phyloP scores from a whole-genome alignment of 805 yeast species.

The Cyberlindnera maclurae region DNA sequence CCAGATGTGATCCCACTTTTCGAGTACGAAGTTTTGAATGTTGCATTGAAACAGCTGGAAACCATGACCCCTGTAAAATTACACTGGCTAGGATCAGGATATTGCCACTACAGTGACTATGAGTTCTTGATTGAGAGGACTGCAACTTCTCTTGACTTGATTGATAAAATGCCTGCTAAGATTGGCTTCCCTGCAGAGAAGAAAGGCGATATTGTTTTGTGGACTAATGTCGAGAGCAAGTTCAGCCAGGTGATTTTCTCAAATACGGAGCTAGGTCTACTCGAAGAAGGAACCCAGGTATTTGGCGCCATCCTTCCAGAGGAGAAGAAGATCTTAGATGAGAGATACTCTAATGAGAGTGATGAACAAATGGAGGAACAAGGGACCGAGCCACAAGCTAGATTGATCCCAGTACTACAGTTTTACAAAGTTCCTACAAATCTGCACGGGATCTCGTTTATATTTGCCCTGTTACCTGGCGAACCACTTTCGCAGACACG shows the following conservation, averaged over 20 bases:
- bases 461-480: slow-evolving; percentile 60
- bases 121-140: slow-evolving; percentile 65
- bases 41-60: slow-evolving; percentile 73
- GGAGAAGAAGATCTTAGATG: slow-evolving; percentile 12
- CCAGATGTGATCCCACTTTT: slow-evolving; percentile 37
- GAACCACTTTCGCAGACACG: slow-evolving; percentile 61
- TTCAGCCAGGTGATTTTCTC: slow-evolving; percentile 30
- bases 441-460: slow-evolving; percentile 80
- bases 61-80: slow-evolving; percentile 59
- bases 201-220: slow-evolving; percentile 41
- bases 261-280: slow-evolving; percentile 31
- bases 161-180: slow-evolving; percentile 49
- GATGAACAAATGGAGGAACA: slow-evolving; percentile 12
- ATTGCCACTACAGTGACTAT: slow-evolving; percentile 59
- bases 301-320: slow-evolving; percentile 44
- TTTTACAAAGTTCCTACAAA: slow-evolving; percentile 61
- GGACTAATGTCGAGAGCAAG: slow-evolving; percentile 40
- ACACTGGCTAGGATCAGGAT: slow-evolving; percentile 66
- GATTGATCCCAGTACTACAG: slow-evolving; percentile 63
- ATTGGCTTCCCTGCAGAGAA: slow-evolving; percentile 43
- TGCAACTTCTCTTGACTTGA: slow-evolving; percentile 47
- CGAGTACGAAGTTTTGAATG: slow-evolving; percentile 70
- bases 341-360: slow-evolving; percentile 15
- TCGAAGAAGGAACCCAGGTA: slow-evolving; percentile 31
- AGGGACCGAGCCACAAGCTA: slow-evolving; percentile 21